Conservation (phyloP, 2,329 filamentous ascomycete species). For the Aspergillus sojae region DNA sequence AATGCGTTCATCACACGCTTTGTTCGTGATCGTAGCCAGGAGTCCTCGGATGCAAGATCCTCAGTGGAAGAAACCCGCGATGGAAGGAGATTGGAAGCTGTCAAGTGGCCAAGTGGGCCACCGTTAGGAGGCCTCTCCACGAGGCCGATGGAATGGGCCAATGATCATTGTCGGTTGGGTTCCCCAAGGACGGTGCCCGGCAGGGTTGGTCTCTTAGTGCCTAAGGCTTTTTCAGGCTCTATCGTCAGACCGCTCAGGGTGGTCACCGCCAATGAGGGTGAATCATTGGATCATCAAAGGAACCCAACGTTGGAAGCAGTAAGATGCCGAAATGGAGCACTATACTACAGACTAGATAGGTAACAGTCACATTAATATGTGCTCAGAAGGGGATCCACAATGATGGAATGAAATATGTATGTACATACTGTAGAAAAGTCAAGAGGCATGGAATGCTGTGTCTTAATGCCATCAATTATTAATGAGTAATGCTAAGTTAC, state of each 20-base stretch:
- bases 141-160: slow-evolving; percentile 18
- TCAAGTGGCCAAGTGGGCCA: slow-evolving; percentile 24
- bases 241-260: slow-evolving; percentile 2
- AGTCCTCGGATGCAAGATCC: slow-evolving; percentile 29
- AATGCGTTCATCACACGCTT: slow-evolving; percentile 11
- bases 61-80: slow-evolving; percentile 19
- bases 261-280: slow-evolving; percentile 4
- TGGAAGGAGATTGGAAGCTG: slow-evolving; percentile 27
- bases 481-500: slow-evolving; percentile 9
- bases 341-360: neutral
- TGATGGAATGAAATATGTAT: neutral
- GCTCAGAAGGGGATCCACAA: neutral
- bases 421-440: neutral
- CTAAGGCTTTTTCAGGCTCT: neutral
- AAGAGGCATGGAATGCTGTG: neutral
- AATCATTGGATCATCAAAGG: neutral
- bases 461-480: slow-evolving; percentile 9
- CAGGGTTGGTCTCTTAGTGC: slow-evolving; percentile 4
- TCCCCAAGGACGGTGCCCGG: slow-evolving; percentile 5
- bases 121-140: slow-evolving; percentile 21
- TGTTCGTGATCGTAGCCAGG: slow-evolving; percentile 26
- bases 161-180: slow-evolving; percentile 10
- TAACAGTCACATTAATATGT: neutral
- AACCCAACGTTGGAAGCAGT: neutral
- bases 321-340: neutral